Percentiles rank a stretch among this genome's conserved stretches.
phyloP scores from a whole-genome alignment of 441 rosid species.

The Geranium incanum region DNA sequence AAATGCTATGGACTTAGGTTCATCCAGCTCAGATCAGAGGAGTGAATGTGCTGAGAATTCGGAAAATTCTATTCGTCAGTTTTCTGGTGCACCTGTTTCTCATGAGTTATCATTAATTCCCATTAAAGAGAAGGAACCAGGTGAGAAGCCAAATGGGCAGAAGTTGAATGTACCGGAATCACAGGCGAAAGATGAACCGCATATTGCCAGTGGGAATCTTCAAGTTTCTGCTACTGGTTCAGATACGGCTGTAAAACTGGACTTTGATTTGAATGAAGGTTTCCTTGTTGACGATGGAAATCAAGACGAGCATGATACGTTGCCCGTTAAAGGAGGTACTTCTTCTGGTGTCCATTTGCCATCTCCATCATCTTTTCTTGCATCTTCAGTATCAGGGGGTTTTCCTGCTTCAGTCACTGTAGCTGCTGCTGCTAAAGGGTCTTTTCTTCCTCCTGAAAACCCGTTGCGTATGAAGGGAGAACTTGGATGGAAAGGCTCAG shows the following conservation, averaged over 20 bases:
- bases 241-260: no score
- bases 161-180: conserved; percentile 6
- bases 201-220: not conserved
- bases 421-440: no score
- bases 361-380: not conserved
- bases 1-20: conserved; percentile 7
- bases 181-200: not conserved
- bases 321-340: no score
- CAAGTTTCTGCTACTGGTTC: no score
- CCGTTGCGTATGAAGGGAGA: no score
- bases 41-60: conserved; percentile 2
- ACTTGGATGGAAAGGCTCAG: no score
- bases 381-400: conserved; percentile 6
- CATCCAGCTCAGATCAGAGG: conserved; percentile 13
- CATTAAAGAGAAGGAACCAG: conserved; percentile 5
- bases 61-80: conserved; percentile 7
- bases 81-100: conserved; percentile 12
- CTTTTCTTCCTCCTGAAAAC: no score
- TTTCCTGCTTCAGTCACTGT: not conserved
- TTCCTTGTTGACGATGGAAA: no score
- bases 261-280: no score
- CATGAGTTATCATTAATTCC: conserved; percentile 6
- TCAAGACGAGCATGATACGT: no score
- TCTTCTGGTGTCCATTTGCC: no score
- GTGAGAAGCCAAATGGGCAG: conserved; percentile 15